Percentiles rank a stretch among this genome's conserved stretches.
These are phyloP conservation scores for Sistotremastrum suecicum DNA, from an alignment of 768 basidiomycete genomes.

Conservation along the genomic window DNA sequence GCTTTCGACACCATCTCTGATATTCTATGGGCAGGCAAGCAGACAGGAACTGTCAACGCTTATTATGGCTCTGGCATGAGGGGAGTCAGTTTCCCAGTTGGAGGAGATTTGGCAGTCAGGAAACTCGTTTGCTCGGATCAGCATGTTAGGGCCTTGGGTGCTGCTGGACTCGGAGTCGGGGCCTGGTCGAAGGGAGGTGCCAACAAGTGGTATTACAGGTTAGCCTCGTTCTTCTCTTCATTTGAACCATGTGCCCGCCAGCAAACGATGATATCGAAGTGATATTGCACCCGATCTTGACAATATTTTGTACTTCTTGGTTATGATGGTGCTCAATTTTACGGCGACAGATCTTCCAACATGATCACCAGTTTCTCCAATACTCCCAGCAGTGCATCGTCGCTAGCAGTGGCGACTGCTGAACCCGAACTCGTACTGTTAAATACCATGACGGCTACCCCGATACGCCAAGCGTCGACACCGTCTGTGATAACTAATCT, in stretches of 20 bases:
- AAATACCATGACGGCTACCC: slow-evolving; percentile 58
- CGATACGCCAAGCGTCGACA: slow-evolving; percentile 40
- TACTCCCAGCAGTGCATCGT: slow-evolving; percentile 34
- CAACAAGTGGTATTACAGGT: slow-evolving; percentile 76
- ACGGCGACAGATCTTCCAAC: slow-evolving; percentile 15
- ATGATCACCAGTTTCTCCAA: slow-evolving; percentile 30
- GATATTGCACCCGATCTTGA: not conserved
- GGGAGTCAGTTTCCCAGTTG: slow-evolving; percentile 63
- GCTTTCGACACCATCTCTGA: slow-evolving; percentile 88
- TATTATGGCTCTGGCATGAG: slow-evolving; percentile 51
- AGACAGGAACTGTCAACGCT: slow-evolving; percentile 54
- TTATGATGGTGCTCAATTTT: slow-evolving; percentile 11
- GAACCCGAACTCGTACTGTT: slow-evolving; percentile 52
- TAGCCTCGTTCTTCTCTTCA: slow-evolving; percentile 13
- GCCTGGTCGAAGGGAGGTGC: slow-evolving; percentile 75
- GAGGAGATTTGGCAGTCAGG: slow-evolving; percentile 52
- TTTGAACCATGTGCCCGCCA: not conserved
- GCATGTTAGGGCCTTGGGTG: slow-evolving; percentile 52
- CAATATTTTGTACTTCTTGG: slow-evolving; percentile 8
- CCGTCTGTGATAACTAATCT: slow-evolving; percentile 52
- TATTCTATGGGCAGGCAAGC: slow-evolving; percentile 73
- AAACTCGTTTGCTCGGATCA: slow-evolving; percentile 69
- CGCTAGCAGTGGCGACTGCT: slow-evolving; percentile 45
- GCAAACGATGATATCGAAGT: not conserved
- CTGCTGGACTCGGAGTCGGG: slow-evolving; percentile 52